phyloP scores from a whole-genome alignment of 805 yeast genomes.

The Candida xyloterini region DNA sequence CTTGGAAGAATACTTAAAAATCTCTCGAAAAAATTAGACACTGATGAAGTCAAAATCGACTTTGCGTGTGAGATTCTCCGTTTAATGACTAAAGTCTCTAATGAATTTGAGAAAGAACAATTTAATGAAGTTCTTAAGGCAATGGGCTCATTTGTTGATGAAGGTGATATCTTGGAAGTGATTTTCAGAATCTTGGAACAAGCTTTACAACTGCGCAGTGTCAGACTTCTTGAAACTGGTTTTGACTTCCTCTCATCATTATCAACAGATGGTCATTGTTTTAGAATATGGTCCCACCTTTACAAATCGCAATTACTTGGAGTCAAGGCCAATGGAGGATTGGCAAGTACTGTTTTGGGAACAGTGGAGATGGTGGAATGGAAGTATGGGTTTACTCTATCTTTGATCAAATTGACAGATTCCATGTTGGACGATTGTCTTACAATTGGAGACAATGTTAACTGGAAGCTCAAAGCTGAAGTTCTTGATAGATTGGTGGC shows the following conservation, averaged over 20 bases:
- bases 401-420: conserved; percentile 54
- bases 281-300: conserved; percentile 77
- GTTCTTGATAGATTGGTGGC: conserved; percentile 52
- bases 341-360: conserved; percentile 59
- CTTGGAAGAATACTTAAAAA: conserved; percentile 77
- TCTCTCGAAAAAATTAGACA: conserved; percentile 41
- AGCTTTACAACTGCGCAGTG: conserved; percentile 54
- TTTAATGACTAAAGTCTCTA: conserved; percentile 46
- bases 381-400: conserved; percentile 59
- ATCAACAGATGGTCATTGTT: conserved; percentile 48
- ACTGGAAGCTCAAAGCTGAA: conserved; percentile 45
- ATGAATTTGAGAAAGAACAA: conserved; percentile 35
- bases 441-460: conserved; percentile 35
- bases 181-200: conserved; percentile 67
- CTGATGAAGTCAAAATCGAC: conserved; percentile 37
- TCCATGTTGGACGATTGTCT: conserved; percentile 52
- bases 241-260: conserved; percentile 47
- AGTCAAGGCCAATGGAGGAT: conserved; percentile 61
- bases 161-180: conserved; percentile 44
- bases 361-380: conserved; percentile 71
- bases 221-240: conserved; percentile 42
- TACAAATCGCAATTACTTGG: conserved; percentile 65
- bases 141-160: conserved; percentile 37
- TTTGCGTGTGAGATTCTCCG: conserved; percentile 48
- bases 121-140: conserved; percentile 26